phyloP scores from a whole-genome alignment of 192 early-diverging fungal genomes.

The Dissophora ornata region DNA sequence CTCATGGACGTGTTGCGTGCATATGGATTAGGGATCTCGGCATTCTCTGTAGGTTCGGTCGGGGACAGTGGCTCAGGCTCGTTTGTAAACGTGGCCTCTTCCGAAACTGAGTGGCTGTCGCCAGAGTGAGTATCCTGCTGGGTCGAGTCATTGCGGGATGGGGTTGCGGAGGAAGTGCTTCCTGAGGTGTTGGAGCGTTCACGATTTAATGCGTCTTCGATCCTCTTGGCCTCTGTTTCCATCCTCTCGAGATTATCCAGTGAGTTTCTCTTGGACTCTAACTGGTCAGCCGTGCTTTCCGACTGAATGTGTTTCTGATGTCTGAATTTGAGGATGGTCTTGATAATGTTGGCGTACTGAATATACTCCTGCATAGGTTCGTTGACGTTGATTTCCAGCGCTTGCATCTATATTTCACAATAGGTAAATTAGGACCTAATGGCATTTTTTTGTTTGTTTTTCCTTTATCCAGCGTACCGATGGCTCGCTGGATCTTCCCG shows the following conservation, averaged over 20 bases:
- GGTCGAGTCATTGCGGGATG: slow-evolving; percentile 1
- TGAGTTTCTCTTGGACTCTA: slow-evolving; percentile 76
- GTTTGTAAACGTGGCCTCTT: slow-evolving; percentile 39
- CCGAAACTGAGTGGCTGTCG: slow-evolving; percentile 31
- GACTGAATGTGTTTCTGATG: slow-evolving; percentile 89
- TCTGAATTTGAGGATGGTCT: slow-evolving; percentile 85
- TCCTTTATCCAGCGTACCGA: no score
- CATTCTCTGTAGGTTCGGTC: slow-evolving; percentile 5
- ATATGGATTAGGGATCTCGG: slow-evolving; percentile 24
- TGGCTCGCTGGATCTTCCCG: not conserved
- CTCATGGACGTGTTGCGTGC: slow-evolving; percentile 12
- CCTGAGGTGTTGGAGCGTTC: slow-evolving; percentile 39
- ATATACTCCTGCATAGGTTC: slow-evolving; percentile 91
- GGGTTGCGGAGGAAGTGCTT: slow-evolving; percentile 4
- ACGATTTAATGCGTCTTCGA: slow-evolving; percentile 73
- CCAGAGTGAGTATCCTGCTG: not conserved
- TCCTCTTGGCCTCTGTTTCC: slow-evolving; percentile 77
- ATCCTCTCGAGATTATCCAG: slow-evolving; percentile 71
- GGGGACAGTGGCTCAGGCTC: slow-evolving; percentile 19
- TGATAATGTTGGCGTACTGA: slow-evolving; percentile 90
- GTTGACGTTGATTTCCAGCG: slow-evolving; percentile 81
- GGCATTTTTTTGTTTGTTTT: no score
- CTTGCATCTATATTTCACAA: slow-evolving; percentile 59
- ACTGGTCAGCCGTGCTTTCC: slow-evolving; percentile 77
- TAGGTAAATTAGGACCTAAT: not conserved